Evolutionary conservation across 352 stramenopile genomes (phyloP).

Genomic region (Phytopythium mirpurense): DNA sequence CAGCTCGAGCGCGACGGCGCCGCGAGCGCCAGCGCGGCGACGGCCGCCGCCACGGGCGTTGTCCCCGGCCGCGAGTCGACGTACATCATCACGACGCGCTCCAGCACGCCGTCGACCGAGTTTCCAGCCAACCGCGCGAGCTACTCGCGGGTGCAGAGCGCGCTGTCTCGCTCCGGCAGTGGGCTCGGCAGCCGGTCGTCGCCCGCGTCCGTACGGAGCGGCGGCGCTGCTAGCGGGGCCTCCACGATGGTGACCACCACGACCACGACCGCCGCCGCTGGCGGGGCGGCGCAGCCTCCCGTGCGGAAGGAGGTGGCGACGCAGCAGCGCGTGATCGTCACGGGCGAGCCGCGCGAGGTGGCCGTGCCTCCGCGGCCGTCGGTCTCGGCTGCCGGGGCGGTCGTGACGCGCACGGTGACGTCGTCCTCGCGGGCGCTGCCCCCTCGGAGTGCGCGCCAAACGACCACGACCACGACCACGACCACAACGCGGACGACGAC

Average conservation of each 20-base stretch:
- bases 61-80: constrained; percentile 2
- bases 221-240: background rate
- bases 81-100: constrained; percentile 7
- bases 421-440: background rate
- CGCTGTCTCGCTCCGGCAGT: constrained; percentile 14
- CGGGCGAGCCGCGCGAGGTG: background rate
- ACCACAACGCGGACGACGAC: background rate
- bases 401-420: constrained; percentile 2
- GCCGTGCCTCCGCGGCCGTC: background rate
- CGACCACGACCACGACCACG: background rate
- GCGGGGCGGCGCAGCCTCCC: background rate
- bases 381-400: background rate
- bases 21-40: constrained; percentile 3
- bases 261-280: constrained; percentile 8
- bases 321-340: background rate
- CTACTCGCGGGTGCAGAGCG: constrained; percentile 5
- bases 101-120: constrained; percentile 5
- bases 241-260: constrained; percentile 13
- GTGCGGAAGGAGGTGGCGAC: background rate
- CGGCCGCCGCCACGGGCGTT: background rate
- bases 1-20: constrained; percentile 24
- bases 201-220: background rate
- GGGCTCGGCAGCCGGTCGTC: constrained; percentile 5
- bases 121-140: constrained; percentile 4
- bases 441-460: background rate